Evolutionary conservation across 2,329 filamentous ascomycete genomes (phyloP), one percentile per base, ranked within the genome.

Genomic region (Neophaeococcomyces mojaviensis): DNA sequence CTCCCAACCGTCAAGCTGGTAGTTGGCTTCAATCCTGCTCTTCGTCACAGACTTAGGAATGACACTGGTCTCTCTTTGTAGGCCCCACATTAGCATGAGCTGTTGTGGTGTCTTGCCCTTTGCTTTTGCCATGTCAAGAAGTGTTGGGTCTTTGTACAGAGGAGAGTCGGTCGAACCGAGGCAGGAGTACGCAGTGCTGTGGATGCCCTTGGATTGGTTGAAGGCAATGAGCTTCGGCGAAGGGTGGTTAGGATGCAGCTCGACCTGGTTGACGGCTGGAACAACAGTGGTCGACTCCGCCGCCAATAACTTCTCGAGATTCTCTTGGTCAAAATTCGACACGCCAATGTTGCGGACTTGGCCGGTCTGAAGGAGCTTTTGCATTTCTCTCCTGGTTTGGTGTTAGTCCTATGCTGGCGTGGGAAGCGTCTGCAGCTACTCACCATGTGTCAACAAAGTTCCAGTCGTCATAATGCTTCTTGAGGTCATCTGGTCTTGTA

Each of bases 31-130:
- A 59, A 94, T 88, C 34, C 87, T 78, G 44, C 72, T 72, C 55
- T 80, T 76, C 55, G 78, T 88, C 48, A 89, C 84, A 43, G 78
- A 84, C 76, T 94, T 94, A 59, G 87, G 87, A 58, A 94, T 88
- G 43, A 94, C 86, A 54, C 79, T 84, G 72, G 82, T 87, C 49
- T 84, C 86, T 61, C 88, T 81, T 64, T 85, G 79, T 46, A 94
- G 69, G 53, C 86, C 87, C 86, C 87, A 94, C 58, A 81, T 72
- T 53, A 94, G 69, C 58, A 92, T 69, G 43, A 88, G 78, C 73
- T 94, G 84, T 70, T 88, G 82, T 24, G 53, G 51, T 28, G 47
- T 55, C 49, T 57, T 56, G 43, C 56, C 56, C 30, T 57, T 52
- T 19, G 53, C 52, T 32, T 58, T 55, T 39, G 54, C 50, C 48